Conservation (phyloP, 2,329 filamentous ascomycete species). For the Tympanopsis confertula region DNA sequence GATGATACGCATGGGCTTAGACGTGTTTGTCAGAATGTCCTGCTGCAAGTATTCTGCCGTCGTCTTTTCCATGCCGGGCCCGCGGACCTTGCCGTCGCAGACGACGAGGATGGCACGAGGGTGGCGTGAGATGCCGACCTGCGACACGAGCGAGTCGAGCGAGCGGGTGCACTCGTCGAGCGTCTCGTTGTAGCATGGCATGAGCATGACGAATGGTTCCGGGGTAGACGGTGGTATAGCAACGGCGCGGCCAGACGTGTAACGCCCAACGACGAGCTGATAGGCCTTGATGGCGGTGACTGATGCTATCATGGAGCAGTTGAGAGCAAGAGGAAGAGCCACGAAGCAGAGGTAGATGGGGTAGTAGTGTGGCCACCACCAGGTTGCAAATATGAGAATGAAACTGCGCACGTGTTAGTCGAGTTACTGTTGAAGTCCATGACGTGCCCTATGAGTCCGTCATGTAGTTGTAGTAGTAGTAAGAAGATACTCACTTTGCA, state of each 20-base stretch:
- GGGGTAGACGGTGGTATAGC: conserved; percentile 10
- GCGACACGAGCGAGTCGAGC: conserved; percentile 30
- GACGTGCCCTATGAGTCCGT: too few species aligned
- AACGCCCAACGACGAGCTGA: background rate
- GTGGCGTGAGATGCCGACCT: conserved; percentile 27
- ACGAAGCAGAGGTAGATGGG: background rate
- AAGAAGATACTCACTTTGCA: too few species aligned
- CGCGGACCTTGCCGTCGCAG: conserved; percentile 33
- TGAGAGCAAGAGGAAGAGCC: background rate
- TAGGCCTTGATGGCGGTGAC: background rate
- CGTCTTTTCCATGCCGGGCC: conserved; percentile 32
- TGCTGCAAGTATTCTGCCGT: conserved; percentile 33
- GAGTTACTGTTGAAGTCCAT: too few species aligned
- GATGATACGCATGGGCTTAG: conserved; percentile 15
- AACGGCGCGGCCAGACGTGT: too few species aligned
- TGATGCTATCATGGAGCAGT: background rate
- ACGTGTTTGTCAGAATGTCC: conserved; percentile 27
- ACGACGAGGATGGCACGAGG: conserved; percentile 31
- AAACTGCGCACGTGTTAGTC: too few species aligned
- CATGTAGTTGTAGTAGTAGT: too few species aligned
- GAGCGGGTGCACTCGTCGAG: conserved; percentile 28
- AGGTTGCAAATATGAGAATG: background rate
- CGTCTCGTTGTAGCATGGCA: conserved; percentile 38
- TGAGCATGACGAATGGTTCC: conserved; percentile 30
- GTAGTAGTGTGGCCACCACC: background rate